These are phyloP conservation scores for Gloeostereum incarnatum DNA, from an alignment of 768 basidiomycete species.

Conservation along the genomic window DNA sequence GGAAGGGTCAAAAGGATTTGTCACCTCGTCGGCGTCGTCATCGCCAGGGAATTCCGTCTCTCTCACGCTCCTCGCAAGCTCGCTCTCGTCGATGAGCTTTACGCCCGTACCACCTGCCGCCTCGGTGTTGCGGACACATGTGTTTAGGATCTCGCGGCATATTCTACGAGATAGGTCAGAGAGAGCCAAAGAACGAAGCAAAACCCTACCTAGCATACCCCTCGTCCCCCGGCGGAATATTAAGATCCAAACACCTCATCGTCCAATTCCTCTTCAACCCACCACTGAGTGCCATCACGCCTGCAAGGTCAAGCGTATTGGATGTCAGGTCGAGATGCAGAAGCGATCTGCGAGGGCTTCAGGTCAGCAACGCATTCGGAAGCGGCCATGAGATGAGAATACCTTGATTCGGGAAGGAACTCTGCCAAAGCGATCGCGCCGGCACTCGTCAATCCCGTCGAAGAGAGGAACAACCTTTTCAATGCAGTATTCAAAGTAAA, in stretches of 20 bases:
- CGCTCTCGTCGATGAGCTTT: too few relatives aligned
- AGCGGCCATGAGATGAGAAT: too few relatives aligned
- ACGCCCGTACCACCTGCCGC: too few relatives aligned
- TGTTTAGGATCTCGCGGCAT: slow-evolving; percentile 83
- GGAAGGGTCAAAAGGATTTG: too few relatives aligned
- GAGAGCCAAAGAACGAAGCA: slow-evolving; percentile 1
- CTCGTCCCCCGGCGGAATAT: slow-evolving; percentile 81
- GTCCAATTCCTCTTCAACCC: slow-evolving; percentile 78
- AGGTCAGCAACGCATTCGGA: too few relatives aligned
- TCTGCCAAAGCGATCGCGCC: slow-evolving; percentile 95
- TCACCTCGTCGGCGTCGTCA: too few relatives aligned
- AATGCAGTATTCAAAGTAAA: slow-evolving; percentile 89
- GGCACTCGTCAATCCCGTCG: slow-evolving; percentile 67
- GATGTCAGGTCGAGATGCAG: slow-evolving; percentile 87
- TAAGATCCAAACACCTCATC: slow-evolving; percentile 89
- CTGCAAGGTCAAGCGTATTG: slow-evolving; percentile 56
- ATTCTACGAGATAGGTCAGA: slow-evolving; percentile 30
- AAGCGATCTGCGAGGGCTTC: slow-evolving; percentile 61
- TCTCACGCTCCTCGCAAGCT: too few relatives aligned
- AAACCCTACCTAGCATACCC: slow-evolving; percentile 55
- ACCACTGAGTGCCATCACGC: slow-evolving; percentile 84
- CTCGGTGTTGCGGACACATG: slow-evolving; percentile 91
- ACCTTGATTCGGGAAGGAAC: slow-evolving; percentile 93
- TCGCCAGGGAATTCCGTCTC: too few relatives aligned
- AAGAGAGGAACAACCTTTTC: slow-evolving; percentile 86